These are phyloP conservation scores for Penicillium psychrofluorescens DNA, from an alignment of 495 filamentous ascomycete species.

Conservation along the genomic window DNA sequence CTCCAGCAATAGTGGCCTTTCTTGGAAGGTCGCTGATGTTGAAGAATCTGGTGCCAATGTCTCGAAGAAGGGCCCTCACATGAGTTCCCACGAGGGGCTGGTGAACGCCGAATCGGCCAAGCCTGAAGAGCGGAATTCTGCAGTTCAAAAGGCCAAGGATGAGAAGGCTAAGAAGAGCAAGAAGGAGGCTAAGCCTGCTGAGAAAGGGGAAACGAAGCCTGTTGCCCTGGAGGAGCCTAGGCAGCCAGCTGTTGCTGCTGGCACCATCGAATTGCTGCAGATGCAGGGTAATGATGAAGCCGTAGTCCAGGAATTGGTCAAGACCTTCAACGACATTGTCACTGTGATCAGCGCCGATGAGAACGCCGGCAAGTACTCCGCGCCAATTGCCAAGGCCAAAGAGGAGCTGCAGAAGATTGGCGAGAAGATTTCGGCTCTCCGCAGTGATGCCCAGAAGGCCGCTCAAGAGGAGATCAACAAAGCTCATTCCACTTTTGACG, in stretches of 20 bases:
- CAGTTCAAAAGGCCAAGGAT: constrained; percentile 37
- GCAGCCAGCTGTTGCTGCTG: constrained; percentile 38
- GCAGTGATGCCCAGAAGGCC: constrained; percentile 53
- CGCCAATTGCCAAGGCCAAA: constrained; percentile 76
- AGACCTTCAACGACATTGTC: constrained; percentile 93
- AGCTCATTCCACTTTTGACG: constrained; percentile 70
- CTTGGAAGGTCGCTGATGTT: constrained; percentile 67
- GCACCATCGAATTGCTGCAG: constrained; percentile 66
- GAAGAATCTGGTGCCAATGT: constrained; percentile 35
- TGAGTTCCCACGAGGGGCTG: constrained; percentile 33
- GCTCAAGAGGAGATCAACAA: constrained; percentile 70
- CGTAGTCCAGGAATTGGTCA: constrained; percentile 86
- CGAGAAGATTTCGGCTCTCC: constrained; percentile 64
- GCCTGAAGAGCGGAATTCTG: constrained; percentile 26
- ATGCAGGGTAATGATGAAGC: constrained; percentile 71
- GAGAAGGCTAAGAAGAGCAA: constrained; percentile 29
- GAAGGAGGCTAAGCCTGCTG: constrained; percentile 10
- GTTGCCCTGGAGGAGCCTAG: constrained; percentile 25
- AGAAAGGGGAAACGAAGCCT: constrained; percentile 24
- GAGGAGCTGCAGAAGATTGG: constrained; percentile 70
- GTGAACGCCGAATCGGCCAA: constrained; percentile 26
- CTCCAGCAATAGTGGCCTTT: constrained; percentile 75
- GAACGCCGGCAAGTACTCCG: constrained; percentile 62
- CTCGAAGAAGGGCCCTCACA: constrained; percentile 40
- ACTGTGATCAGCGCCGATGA: constrained; percentile 79